Conservation (phyloP, 306 rosid genomes). For the Boehmeria nivea region DNA sequence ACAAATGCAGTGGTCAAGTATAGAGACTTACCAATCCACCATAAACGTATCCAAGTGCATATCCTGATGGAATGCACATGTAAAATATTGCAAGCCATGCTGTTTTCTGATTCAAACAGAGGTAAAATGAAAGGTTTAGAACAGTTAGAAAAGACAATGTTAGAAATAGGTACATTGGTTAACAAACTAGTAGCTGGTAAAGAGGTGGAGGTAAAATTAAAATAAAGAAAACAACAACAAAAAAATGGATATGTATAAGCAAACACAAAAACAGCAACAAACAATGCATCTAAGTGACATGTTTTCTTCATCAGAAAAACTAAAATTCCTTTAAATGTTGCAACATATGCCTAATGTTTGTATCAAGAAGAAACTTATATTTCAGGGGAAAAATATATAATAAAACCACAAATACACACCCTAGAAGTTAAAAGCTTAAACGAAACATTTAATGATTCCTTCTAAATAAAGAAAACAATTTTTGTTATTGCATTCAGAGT, state of each 20-base stretch:
- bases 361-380: no score
- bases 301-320: no score
- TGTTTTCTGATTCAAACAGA: constrained; percentile 52
- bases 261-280: no score
- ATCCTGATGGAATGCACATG: constrained; percentile 86
- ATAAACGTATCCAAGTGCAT: constrained; percentile 74
- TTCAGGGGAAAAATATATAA: no score
- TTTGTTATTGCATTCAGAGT: no score
- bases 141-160: background rate
- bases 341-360: no score
- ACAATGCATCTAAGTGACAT: no score
- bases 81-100: constrained; percentile 67
- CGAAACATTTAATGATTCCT: no score
- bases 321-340: no score
- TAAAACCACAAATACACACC: no score
- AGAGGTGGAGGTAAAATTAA: background rate
- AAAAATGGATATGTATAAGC: background rate
- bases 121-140: background rate
- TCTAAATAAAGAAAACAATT: constrained; percentile 17
- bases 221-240: background rate
- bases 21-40: constrained; percentile 73
- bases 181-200: background rate
- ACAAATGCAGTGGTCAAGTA: background rate
- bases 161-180: background rate
- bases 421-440: no score